Percentiles rank a stretch among this genome's conserved stretches.
phyloP scores from a whole-genome alignment of 2,329 filamentous ascomycete species.

The Xylaria sp. region DNA sequence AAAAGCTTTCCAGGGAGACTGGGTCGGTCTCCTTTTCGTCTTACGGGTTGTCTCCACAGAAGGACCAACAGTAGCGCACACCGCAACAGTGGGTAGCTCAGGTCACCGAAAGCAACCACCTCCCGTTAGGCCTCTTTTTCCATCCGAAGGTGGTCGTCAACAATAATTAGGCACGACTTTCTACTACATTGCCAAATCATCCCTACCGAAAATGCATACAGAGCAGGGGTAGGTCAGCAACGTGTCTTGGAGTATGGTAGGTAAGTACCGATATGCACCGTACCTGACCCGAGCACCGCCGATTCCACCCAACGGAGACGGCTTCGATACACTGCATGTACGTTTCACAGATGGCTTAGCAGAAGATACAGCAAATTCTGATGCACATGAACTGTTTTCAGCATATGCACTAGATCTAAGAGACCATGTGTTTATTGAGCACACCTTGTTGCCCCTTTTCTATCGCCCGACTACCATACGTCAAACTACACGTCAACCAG shows the following conservation, averaged over 20 bases:
- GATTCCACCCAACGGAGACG: constrained; percentile 28
- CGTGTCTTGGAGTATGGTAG: constrained; percentile 22
- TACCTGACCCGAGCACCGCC: constrained; percentile 34
- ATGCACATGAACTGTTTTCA: constrained; percentile 26
- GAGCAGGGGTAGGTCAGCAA: constrained; percentile 25
- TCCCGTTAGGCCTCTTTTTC: constrained; percentile 20
- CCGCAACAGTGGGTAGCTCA: constrained; percentile 30
- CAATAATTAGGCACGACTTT: constrained; percentile 1
- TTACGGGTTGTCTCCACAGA: constrained; percentile 25
- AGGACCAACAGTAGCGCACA: constrained; percentile 19
- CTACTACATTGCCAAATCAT: constrained; percentile 18
- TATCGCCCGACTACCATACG: constrained; percentile 1
- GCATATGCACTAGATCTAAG: constrained; percentile 16
- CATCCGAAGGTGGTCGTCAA: constrained; percentile 15
- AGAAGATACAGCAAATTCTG: constrained; percentile 34
- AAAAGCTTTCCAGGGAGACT: constrained; percentile 5
- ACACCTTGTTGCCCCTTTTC: constrained; percentile 15
- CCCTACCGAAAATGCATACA: constrained; percentile 12
- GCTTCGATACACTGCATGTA: constrained; percentile 40
- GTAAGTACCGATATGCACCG: constrained; percentile 36
- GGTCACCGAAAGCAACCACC: constrained; percentile 26
- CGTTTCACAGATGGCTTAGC: constrained; percentile 43
- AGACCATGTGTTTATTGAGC: background rate
- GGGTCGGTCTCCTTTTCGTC: constrained; percentile 13
- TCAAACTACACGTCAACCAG: constrained; percentile 4